Conservation (phyloP, 345 rosid species). For the Hirschfeldia incana region DNA sequence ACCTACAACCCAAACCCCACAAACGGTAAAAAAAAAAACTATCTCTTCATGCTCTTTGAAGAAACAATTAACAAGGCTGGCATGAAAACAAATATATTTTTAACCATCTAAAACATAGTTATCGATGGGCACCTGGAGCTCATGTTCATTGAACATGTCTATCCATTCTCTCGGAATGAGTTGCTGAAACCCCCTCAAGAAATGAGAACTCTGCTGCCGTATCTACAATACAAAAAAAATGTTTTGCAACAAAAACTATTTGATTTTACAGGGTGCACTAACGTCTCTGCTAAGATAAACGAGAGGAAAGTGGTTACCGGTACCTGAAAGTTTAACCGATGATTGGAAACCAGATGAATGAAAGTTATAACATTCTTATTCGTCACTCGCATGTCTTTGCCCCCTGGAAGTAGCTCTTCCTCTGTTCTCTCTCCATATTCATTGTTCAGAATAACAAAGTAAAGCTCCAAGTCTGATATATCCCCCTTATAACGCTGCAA, state of each 20-base stretch:
- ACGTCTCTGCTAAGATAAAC: background rate
- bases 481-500: constrained; percentile 83
- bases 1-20: constrained; percentile 56
- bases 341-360: constrained; percentile 94
- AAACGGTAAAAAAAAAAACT: background rate
- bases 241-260: background rate
- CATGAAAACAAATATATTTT: background rate
- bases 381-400: constrained; percentile 72
- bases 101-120: constrained; percentile 9
- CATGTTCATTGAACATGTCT: constrained; percentile 96
- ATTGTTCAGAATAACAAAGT: constrained; percentile 89
- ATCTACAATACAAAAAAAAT: constrained; percentile 49
- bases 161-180: constrained; percentile 93
- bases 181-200: constrained; percentile 93
- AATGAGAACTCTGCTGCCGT: constrained; percentile 91
- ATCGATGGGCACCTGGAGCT: constrained; percentile 77
- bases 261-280: background rate
- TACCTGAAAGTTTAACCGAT: constrained; percentile 93
- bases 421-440: constrained; percentile 96
- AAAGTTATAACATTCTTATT: constrained; percentile 87
- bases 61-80: constrained; percentile 12
- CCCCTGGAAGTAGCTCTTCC: constrained; percentile 91
- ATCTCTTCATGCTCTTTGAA: background rate
- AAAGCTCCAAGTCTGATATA: constrained; percentile 79
- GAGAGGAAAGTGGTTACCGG: constrained; percentile 15